These are phyloP conservation scores for Psidium friedrichsthalianum DNA, from an alignment of 345 rosid genomes.

Conservation along the genomic window DNA sequence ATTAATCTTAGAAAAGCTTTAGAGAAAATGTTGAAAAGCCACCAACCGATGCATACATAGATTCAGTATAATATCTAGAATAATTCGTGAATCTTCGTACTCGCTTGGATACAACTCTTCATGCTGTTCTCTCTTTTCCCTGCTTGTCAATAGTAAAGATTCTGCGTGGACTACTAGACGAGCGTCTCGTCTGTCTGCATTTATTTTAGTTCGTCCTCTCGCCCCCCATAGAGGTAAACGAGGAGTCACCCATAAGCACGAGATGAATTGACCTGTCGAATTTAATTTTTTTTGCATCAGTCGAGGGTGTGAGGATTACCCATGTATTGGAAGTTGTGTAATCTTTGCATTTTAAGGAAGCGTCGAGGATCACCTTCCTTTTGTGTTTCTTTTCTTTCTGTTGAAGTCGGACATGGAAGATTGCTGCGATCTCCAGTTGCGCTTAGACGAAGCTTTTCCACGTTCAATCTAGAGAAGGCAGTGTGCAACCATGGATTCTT, in stretches of 20 bases:
- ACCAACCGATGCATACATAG: not conserved
- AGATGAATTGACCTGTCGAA: not conserved
- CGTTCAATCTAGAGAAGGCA: constrained; percentile 25
- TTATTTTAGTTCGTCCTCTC: not conserved
- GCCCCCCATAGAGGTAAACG: not conserved
- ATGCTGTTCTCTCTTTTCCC: not conserved
- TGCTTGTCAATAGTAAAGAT: not conserved
- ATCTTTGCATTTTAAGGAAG: not conserved
- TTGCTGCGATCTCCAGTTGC: not conserved
- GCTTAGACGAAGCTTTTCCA: not conserved
- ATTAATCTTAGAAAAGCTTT: not conserved
- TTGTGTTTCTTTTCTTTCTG: not conserved
- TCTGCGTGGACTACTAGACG: not conserved
- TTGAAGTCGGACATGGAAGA: not conserved
- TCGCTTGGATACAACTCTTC: not conserved
- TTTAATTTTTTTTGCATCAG: not conserved
- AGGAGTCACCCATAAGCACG: not conserved
- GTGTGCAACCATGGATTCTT: constrained; percentile 40
- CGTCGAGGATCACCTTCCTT: not conserved
- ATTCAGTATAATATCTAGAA: not conserved
- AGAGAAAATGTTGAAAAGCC: not conserved
- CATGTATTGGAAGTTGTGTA: not conserved
- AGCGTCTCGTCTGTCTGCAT: not conserved
- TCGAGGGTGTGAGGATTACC: not conserved
- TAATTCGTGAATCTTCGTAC: not conserved